Conservation (phyloP, 108 stramenopile species). For the Chaetoceros tenuissimus region DNA sequence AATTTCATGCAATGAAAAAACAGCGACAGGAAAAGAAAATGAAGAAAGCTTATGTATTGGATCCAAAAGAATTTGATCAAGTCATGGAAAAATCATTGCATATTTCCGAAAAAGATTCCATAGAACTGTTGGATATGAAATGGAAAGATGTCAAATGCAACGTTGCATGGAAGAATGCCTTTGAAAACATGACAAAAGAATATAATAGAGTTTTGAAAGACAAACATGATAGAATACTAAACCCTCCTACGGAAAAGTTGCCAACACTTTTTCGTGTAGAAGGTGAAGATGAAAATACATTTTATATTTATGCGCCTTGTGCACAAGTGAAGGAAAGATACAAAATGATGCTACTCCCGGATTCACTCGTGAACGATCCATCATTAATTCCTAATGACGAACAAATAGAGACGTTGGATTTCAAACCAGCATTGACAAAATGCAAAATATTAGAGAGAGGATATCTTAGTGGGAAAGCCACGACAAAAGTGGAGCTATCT, state of each 20-base stretch:
- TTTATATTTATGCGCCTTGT: conserved; percentile 51
- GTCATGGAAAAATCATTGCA: background rate
- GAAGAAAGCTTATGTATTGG: conserved; percentile 8
- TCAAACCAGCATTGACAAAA: conserved; percentile 62
- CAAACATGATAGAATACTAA: conserved; percentile 3
- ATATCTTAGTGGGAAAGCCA: conserved; percentile 13
- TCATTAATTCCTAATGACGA: conserved; percentile 4
- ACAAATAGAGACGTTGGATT: conserved; percentile 19
- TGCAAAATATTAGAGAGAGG: conserved; percentile 51
- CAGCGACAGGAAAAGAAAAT: background rate
- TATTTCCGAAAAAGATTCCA: background rate
- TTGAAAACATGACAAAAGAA: conserved; percentile 25
- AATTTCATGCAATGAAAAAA: background rate
- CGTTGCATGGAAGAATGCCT: conserved; percentile 12
- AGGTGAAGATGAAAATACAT: conserved; percentile 15
- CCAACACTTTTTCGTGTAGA: conserved; percentile 7
- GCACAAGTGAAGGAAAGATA: conserved; percentile 41
- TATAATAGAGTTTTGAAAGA: conserved; percentile 20
- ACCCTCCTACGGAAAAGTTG: background rate
- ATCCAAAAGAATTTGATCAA: conserved; percentile 25
- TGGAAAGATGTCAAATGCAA: conserved; percentile 16
- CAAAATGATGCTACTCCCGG: conserved; percentile 30
- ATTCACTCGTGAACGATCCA: background rate
- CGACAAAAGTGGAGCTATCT: conserved; percentile 67
- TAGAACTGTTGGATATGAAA: conserved; percentile 18